A percentile compares a stretch with the other conserved stretches of the same genome.
phyloP scores from a whole-genome alignment of 2,329 filamentous ascomycete species.

The Calonectria henricotiae region DNA sequence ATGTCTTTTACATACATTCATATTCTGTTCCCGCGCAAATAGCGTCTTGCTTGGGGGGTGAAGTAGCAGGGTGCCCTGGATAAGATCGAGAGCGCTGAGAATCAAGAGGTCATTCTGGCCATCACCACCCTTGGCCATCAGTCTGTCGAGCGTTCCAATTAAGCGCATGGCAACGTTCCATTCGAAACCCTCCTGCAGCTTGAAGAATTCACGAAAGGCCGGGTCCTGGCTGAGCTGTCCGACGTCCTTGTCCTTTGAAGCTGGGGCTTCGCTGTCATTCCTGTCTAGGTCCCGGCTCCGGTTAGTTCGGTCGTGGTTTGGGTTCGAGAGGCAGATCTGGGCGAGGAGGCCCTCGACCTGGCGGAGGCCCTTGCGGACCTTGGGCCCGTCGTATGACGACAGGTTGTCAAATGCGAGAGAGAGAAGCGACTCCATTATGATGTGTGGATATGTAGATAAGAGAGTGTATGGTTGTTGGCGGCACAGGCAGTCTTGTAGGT shows the following conservation, averaged over 20 bases:
- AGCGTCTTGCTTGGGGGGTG: conserved; percentile 92
- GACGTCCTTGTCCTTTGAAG: conserved; percentile 74
- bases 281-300: conserved; percentile 51
- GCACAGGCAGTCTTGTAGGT: conserved; percentile 37
- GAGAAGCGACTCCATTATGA: conserved; percentile 88
- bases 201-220: conserved; percentile 96
- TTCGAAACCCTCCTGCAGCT: conserved; percentile 96
- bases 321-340: conserved; percentile 87
- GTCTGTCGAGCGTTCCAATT: conserved; percentile 86
- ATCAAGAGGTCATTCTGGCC: conserved; percentile 92
- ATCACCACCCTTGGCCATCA: conserved; percentile 86
- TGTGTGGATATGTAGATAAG: conserved; percentile 39
- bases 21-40: conserved; percentile 91
- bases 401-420: conserved; percentile 97
- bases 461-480: conserved; percentile 33
- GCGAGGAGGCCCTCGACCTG: conserved; percentile 95
- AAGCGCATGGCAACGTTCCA: conserved; percentile 95
- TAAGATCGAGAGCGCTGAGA: conserved; percentile 87
- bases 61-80: conserved; percentile 89
- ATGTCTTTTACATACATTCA: conserved; percentile 78
- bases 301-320: conserved; percentile 46
- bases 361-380: conserved; percentile 93
- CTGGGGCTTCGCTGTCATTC: conserved; percentile 60
- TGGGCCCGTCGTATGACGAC: conserved; percentile 89
- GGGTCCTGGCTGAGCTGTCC: conserved; percentile 84